Evolutionary conservation across 352 stramenopile genomes (phyloP), one percentile per base, ranked within the genome.

Genomic region (Phytophthora constricta): DNA sequence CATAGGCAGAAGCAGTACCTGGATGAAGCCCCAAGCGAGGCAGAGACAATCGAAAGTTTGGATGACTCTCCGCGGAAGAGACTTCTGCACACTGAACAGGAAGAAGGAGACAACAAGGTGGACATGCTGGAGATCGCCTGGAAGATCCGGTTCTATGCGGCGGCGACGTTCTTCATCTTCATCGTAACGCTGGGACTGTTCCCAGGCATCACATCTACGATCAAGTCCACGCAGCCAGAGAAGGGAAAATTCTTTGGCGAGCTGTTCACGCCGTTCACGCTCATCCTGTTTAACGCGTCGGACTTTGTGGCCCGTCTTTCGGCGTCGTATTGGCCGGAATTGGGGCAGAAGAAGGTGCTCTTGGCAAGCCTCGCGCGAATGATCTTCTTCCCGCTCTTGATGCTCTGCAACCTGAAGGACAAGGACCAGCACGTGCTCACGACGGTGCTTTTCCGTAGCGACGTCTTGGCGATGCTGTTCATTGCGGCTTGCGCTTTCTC

Each of bases 371-470:
- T 92, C 5, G 66, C 64, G 5, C 84, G 87, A 27, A 16, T 84
- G 2, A 34, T 68, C 14, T 92, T 92, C 43, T 77, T 90, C 20
- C 82, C 87, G 31, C 62, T 96, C 26, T 57, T 94, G 39, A 88
- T 91, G 77, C 68, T 93, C 17, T 94, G 81, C 72, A 91, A 92
- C 53, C 60, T 96, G 41, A 76, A 87, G 41, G 90, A 93, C 62
- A 85, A 91, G 58, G 70, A 77, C 45, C 57, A 82, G 56, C 58
- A 87, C 42, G 71, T 79, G 56, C 88, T 93, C 60, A 91, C 87
- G 53, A 55, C 72, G 50, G 82, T 92, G n/a, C 4, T 96, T 16
- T 93, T 96, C 65, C 68, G 74, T 49, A 92, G 82, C 52, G 87
- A 96, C 67, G 58, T 87, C 28, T 58, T 91, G 25, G 68, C 84